phyloP scores from a whole-genome alignment of 2,329 filamentous ascomycete species.

The Colletotrichum sp. region DNA sequence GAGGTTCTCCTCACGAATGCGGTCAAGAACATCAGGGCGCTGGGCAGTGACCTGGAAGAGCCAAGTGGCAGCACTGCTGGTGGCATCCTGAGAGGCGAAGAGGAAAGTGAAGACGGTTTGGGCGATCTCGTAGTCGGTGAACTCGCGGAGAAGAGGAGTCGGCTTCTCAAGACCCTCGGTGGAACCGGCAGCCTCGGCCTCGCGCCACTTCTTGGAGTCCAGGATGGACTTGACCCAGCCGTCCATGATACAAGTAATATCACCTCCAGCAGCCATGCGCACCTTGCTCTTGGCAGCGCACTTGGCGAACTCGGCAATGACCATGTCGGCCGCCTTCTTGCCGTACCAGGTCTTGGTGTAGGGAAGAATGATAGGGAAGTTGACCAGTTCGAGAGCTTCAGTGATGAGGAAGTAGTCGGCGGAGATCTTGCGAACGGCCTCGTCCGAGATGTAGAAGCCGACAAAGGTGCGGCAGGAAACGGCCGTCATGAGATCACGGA shows the following conservation, averaged over 20 bases:
- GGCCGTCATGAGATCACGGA: slow-evolving; percentile 94
- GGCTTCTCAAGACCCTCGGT: slow-evolving; percentile 81
- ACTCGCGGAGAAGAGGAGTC: slow-evolving; percentile 80
- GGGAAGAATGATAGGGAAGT: slow-evolving; percentile 95
- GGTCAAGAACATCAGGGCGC: slow-evolving; percentile 89
- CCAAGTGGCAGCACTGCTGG: slow-evolving; percentile 92
- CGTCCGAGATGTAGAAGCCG: slow-evolving; percentile 91
- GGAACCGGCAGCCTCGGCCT: slow-evolving; percentile 75
- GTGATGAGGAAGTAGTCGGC: slow-evolving; percentile 98
- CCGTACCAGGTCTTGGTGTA: slow-evolving; percentile 97
- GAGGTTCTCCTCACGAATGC: slow-evolving; percentile 90
- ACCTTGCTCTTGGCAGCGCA: slow-evolving; percentile 94
- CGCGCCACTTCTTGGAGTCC: slow-evolving; percentile 81
- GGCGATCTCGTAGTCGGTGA: slow-evolving; percentile 88
- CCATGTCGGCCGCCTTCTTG: slow-evolving; percentile 94
- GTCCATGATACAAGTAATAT: slow-evolving; percentile 92
- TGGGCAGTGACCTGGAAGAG: slow-evolving; percentile 94
- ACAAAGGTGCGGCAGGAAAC: slow-evolving; percentile 97
- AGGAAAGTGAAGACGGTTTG: slow-evolving; percentile 96
- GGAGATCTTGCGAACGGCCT: slow-evolving; percentile 90
- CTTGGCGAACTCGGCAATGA: slow-evolving; percentile 85
- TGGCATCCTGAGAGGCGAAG: slow-evolving; percentile 97
- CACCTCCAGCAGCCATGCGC: slow-evolving; percentile 86
- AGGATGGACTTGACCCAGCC: slow-evolving; percentile 91
- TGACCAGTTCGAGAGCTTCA: slow-evolving; percentile 93